Evolutionary conservation across 2,329 filamentous ascomycete species (phyloP).

Genomic region (Aureobasidium mangrovei): DNA sequence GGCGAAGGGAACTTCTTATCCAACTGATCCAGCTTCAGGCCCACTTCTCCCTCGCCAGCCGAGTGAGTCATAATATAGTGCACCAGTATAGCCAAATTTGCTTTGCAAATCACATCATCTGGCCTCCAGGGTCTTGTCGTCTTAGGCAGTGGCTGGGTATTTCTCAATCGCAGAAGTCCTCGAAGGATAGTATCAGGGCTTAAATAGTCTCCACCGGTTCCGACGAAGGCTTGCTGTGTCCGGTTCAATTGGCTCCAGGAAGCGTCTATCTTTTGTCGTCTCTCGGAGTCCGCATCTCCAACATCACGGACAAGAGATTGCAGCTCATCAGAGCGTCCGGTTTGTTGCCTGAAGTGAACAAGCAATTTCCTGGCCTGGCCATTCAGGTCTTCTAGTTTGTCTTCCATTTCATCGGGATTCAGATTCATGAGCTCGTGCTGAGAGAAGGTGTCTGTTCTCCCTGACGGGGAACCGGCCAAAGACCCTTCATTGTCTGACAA

Average conservation of each 20-base stretch:
- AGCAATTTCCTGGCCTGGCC: conserved; percentile 23
- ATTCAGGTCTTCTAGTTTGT: conserved; percentile 31
- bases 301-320: conserved; percentile 24
- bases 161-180: conserved; percentile 29
- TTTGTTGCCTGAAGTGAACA: conserved; percentile 21
- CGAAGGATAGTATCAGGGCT: conserved; percentile 31
- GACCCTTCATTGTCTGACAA: background rate
- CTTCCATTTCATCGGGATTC: conserved; percentile 34
- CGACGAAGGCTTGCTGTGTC: conserved; percentile 30
- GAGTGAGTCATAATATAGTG: conserved; percentile 27
- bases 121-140: conserved; percentile 26
- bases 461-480: background rate
- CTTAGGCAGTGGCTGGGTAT: conserved; percentile 18
- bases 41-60: conserved; percentile 23
- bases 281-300: conserved; percentile 29
- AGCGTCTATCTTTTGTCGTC: conserved; percentile 30
- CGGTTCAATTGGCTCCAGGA: conserved; percentile 27
- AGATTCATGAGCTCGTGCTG: conserved; percentile 35
- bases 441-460: conserved; percentile 27
- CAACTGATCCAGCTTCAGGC: conserved; percentile 23
- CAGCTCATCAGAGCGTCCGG: conserved; percentile 20
- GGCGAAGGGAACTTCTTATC: conserved; percentile 29
- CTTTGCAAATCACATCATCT: conserved; percentile 35
- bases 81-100: conserved; percentile 37
- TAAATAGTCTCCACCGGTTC: conserved; percentile 32